phyloP scores from a whole-genome alignment of 2,329 filamentous ascomycete genomes.

The Stemphylium lycopersici region DNA sequence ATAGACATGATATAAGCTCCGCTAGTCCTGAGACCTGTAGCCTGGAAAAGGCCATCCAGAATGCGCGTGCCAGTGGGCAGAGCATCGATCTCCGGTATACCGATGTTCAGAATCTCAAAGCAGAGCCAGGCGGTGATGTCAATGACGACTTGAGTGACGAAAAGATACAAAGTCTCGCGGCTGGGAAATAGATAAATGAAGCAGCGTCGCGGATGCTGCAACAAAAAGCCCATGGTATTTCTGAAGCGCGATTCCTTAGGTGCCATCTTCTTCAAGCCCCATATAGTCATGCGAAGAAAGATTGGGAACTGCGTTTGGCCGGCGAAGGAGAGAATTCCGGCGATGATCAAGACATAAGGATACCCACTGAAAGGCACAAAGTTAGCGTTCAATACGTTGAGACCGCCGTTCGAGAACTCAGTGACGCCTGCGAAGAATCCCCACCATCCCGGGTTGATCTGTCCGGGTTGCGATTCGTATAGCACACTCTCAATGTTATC shows the following conservation, averaged over 20 bases:
- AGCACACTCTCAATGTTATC: conserved; percentile 50
- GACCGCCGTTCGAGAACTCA: conserved; percentile 60
- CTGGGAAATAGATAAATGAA: conserved; percentile 70
- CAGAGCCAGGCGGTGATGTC: conserved; percentile 69
- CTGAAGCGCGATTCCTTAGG: conserved; percentile 49
- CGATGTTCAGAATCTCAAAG: conserved; percentile 70
- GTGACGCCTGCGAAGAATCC: conserved; percentile 55
- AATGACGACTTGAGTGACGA: conserved; percentile 65
- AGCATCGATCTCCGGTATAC: conserved; percentile 61
- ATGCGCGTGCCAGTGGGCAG: conserved; percentile 62
- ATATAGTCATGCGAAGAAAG: conserved; percentile 64
- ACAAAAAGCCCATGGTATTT: conserved; percentile 62
- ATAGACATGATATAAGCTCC: conserved; percentile 71
- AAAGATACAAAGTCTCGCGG: conserved; percentile 69
- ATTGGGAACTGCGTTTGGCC: conserved; percentile 65
- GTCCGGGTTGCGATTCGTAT: conserved; percentile 45
- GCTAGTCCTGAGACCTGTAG: conserved; percentile 64
- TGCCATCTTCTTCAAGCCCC: conserved; percentile 58
- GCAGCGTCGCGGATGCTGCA: conserved; percentile 67
- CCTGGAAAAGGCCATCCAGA: conserved; percentile 70
- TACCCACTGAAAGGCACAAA: conserved; percentile 64
- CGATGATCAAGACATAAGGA: conserved; percentile 55
- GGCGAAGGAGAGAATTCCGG: conserved; percentile 58
- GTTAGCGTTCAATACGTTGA: conserved; percentile 62
- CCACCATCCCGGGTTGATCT: conserved; percentile 43